phyloP scores from a whole-genome alignment of 352 stramenopile species.

The Poterioochromonas sp. region DNA sequence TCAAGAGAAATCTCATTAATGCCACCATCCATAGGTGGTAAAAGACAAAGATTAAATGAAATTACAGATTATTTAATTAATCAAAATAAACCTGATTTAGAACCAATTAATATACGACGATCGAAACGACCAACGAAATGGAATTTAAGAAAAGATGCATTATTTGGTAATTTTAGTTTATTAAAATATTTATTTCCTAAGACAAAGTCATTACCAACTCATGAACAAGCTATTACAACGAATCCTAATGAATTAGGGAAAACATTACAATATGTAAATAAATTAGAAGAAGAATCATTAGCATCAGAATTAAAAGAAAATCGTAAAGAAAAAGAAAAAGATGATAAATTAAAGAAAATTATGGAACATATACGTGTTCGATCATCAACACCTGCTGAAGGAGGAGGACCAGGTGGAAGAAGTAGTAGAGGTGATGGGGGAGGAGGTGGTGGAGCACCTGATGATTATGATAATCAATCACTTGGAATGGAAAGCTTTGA shows the following conservation, averaged over 20 bases:
- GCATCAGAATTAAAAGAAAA: neutral
- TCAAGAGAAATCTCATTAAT: constrained; percentile 45
- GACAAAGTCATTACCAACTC: constrained; percentile 2
- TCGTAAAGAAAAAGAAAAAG: constrained; percentile 18
- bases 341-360: neutral
- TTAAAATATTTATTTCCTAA: neutral
- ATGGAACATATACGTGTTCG: neutral
- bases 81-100: constrained; percentile 46
- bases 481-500: too few relatives aligned
- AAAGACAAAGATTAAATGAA: constrained; percentile 46
- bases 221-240: constrained; percentile 33
- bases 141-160: neutral
- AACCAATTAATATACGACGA: neutral
- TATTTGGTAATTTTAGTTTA: neutral
- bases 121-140: constrained; percentile 11
- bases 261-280: neutral
- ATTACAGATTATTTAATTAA: constrained; percentile 47
- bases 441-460: constrained; percentile 31
- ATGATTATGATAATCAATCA: too few relatives aligned
- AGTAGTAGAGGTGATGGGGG: constrained; percentile 13
- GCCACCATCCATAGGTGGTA: constrained; percentile 46
- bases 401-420: constrained; percentile 11
- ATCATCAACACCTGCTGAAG: neutral
- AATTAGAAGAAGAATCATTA: too few relatives aligned
- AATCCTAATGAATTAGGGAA: constrained; percentile 14